These are phyloP conservation scores for Backusella circina DNA, from an alignment of 192 early-diverging fungal genomes.

Conservation along the genomic window DNA sequence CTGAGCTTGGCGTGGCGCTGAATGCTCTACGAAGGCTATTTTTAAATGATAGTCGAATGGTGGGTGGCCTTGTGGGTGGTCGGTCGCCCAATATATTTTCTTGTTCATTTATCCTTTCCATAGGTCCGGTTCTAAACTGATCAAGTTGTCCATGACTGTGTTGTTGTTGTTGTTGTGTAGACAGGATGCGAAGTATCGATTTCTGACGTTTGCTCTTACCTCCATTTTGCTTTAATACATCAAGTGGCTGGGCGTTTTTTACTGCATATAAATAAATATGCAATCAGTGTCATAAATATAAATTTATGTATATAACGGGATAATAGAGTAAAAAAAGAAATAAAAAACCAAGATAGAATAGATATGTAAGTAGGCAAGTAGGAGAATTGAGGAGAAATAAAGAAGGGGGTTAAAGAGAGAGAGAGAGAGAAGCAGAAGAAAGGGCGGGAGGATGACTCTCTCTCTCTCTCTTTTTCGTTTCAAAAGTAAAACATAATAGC, in stretches of 20 bases:
- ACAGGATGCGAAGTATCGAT: not conserved
- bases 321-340: not conserved
- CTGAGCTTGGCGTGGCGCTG: not conserved
- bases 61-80: not conserved
- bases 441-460: not conserved
- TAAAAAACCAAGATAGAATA: not conserved
- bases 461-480: conserved; percentile 18
- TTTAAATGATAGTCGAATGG: not conserved
- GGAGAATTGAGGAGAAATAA: not conserved
- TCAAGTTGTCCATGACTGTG: not conserved
- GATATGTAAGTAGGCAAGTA: not conserved
- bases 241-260: conserved; percentile 4
- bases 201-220: not conserved
- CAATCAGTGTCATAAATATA: not conserved
- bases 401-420: not conserved
- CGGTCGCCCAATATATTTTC: not conserved
- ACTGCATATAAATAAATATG: not conserved
- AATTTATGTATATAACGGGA: not conserved
- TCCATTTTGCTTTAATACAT: not conserved
- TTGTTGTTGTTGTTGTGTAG: not conserved
- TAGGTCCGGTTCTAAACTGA: not conserved
- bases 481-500: not conserved
- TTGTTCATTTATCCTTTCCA: not conserved
- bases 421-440: not conserved
- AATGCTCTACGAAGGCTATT: not conserved